A percentile compares a stretch with the other conserved stretches of the same genome.
Evolutionary conservation across 2,329 filamentous ascomycete genomes (phyloP).

Genomic region (Thielaviopsis ethacetica): DNA sequence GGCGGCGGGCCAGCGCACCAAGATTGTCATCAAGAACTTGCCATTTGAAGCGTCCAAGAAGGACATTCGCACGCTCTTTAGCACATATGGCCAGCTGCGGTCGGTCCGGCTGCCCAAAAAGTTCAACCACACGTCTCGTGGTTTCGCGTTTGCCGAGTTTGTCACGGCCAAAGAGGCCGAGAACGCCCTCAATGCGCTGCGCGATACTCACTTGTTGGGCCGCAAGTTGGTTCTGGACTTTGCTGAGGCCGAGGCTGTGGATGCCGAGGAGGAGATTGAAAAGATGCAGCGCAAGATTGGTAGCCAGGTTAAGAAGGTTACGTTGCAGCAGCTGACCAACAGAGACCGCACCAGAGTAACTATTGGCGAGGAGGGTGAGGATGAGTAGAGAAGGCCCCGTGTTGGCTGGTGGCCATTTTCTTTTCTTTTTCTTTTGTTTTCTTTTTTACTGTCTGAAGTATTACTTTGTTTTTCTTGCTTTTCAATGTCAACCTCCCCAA

Average conservation of each 20-base stretch:
- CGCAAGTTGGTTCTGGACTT: slow-evolving; percentile 82
- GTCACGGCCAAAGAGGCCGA: slow-evolving; percentile 75
- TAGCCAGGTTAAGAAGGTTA: slow-evolving; percentile 77
- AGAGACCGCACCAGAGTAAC: slow-evolving; percentile 77
- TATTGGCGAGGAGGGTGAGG: slow-evolving; percentile 55
- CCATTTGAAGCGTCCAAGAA: slow-evolving; percentile 92
- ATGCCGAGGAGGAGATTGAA: slow-evolving; percentile 89
- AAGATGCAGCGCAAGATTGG: slow-evolving; percentile 96
- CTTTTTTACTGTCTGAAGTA: no score
- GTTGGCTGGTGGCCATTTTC: not conserved
- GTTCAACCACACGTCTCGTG: slow-evolving; percentile 73
- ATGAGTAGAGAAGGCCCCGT: slow-evolving; percentile 21
- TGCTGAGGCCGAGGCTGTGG: slow-evolving; percentile 71
- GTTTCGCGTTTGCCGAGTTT: slow-evolving; percentile 96
- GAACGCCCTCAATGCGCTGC: slow-evolving; percentile 80
- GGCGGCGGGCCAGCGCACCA: slow-evolving; percentile 58
- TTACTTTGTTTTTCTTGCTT: no score
- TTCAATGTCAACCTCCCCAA: not conserved
- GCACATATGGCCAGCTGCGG: slow-evolving; percentile 79
- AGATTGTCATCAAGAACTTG: slow-evolving; percentile 96
- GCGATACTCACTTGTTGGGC: slow-evolving; percentile 84
- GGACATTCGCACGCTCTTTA: slow-evolving; percentile 72
- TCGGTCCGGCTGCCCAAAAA: slow-evolving; percentile 92
- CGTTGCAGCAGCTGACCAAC: slow-evolving; percentile 73
- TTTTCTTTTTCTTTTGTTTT: no score